Evolutionary conservation across 768 basidiomycete genomes (phyloP), one percentile per base, ranked within the genome.

Genomic region (Suillus variegatus): DNA sequence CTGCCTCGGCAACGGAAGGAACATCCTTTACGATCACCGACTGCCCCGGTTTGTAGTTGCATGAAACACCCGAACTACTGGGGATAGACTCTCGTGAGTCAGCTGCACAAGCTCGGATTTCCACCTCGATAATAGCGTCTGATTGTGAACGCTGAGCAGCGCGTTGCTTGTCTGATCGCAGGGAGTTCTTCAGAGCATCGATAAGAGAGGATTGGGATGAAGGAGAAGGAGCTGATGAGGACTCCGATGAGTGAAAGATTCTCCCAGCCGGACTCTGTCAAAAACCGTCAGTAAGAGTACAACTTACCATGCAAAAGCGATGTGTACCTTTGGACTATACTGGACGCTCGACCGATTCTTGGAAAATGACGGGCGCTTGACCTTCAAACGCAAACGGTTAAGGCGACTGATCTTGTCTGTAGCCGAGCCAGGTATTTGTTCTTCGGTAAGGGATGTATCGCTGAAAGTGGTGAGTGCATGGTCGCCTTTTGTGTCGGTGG

Each of bases 401-500:
- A 68, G 44, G 3, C 38, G 41, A 13, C 54, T 47, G 8, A 25
- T 35, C 7, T 40, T 20, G 1, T 18, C 6, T 18, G 51, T 3
- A 1, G 64, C 57, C 4, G 69, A 74, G 0, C 79, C 79, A 5
- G 82, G 65, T 38, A 78, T 78, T 35, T 78, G 73, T 32, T 75
- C 68, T 52, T 81, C 79, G 28, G 78, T 71, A 1, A 81, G 73
- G 1, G 82, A 82, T 32, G 84, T 79, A 32, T 85, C 82, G 9
- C 85, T 84, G 47, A 76, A 85, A 14, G 76, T 81, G 35, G 72
- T 76, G 51, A 86, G 68, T 0, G 77, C 80, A 67, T 84, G 69
- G 64, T 80, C 77, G 20, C 81, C 77, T 10, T 82, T 77, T 1
- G 25, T 35, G 28, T 69, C 67, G 6, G 25, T 28, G 38, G 9